Base-by-base conservation (phyloP, 345 rosid genomes). In the Zanthoxylum bungeanum region DNA sequence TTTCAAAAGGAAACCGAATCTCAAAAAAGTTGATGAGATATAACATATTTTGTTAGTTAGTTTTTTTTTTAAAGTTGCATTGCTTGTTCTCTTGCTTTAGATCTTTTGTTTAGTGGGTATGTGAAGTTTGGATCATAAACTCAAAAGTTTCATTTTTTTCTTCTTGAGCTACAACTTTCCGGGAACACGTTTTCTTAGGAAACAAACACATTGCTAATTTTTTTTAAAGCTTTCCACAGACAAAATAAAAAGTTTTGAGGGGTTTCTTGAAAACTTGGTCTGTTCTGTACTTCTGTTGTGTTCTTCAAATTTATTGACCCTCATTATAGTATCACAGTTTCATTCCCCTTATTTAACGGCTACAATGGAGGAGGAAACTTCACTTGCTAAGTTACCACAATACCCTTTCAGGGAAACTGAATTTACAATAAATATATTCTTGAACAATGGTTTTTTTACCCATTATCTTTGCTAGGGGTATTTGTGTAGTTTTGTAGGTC, bases 301-400 rank as follows among this genome's bases (percentile, higher is more conserved):
- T 75, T 62, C 51, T 64, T 72, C 40, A 39, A 68, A 69, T 52
- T 25, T 37, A 50, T 34, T 76, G 65, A 80, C 81, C 86, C 78
- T 75, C 78, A 17, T 36, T 59, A 57, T 61, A 58, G 53, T 50
- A 61, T 72, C 60, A n/a, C n/a, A n/a, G n/a, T 71, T 63, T 47
- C 69, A 61, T 39, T 58, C 33, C 70, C 89, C 97, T 79, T 66
- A 36, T 79, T 73, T 76, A 83, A 75, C 85, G 91, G 91, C 94
- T 74, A 76, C 73, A 73, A 77, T 87, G 82, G 84, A 74, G 91
- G 87, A 36, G 64, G 63, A 56, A 42, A 51, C 69, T 72, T 75
- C 70, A 33, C 71, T 53, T 69, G 21, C 44, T 73, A 75, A 68
- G 39, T 84, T 76, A 79, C 88, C 16, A 53, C 37, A 66, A 64